Conservation (phyloP, 164 flowering plant genomes). For the Sextonia rubra region DNA sequence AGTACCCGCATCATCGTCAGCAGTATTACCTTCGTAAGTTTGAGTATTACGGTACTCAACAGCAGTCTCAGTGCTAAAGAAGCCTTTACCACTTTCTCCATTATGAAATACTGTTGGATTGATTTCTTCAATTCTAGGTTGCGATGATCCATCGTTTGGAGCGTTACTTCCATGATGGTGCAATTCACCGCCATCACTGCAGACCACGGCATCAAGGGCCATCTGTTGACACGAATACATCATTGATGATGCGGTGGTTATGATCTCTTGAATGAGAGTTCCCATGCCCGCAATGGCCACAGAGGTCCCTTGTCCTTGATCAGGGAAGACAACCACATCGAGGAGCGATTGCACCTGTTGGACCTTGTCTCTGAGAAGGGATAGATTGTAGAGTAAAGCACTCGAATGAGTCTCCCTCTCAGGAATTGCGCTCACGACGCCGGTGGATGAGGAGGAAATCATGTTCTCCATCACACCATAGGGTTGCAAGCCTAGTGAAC, state of each 20-base stretch:
- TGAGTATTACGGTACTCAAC: constrained; percentile 15
- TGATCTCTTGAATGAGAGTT: constrained; percentile 51
- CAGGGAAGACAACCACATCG: constrained; percentile 23
- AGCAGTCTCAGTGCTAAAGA: constrained; percentile 14
- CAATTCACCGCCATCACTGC: background rate
- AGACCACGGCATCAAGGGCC: constrained; percentile 4
- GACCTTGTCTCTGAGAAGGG: constrained; percentile 53
- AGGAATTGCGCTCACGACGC: constrained; percentile 4
- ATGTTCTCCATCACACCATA: constrained; percentile 20
- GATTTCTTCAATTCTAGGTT: background rate
- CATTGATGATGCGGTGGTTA: constrained; percentile 61
- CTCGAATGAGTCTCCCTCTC: constrained; percentile 13
- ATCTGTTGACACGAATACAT: constrained; percentile 63
- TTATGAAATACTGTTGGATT: background rate
- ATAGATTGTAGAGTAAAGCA: constrained; percentile 45
- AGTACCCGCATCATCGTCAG: constrained; percentile 1
- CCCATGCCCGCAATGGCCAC: constrained; percentile 35
- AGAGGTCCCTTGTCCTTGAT: constrained; percentile 28
- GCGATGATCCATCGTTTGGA: background rate
- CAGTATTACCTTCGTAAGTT: background rate
- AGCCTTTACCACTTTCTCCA: constrained; percentile 15
- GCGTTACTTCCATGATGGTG: background rate
- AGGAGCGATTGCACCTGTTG: constrained; percentile 47
- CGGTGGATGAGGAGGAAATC: constrained; percentile 10
- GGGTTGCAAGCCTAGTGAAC: constrained; percentile 21